Conservation (phyloP, 371 early-diverging fungal genomes). For the Funneliformis caledonium region DNA sequence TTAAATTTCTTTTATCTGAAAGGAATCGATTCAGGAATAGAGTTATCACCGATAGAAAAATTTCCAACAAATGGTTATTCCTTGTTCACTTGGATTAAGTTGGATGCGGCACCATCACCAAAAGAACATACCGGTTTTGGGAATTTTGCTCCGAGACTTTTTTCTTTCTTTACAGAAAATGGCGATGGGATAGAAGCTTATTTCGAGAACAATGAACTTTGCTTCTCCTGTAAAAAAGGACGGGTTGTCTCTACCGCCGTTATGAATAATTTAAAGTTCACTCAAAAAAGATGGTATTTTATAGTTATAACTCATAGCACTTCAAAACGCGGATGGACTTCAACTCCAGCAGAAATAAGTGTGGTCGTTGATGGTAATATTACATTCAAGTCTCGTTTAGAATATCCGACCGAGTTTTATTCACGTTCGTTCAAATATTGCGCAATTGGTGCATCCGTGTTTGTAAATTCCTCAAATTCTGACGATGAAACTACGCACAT, state of each 20-base stretch:
- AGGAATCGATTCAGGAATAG: constrained; percentile 51
- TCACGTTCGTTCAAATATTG: constrained; percentile 33
- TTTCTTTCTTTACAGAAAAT: constrained; percentile 40
- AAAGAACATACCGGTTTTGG: neutral
- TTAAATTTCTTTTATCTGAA: constrained; percentile 56
- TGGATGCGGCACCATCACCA: constrained; percentile 42
- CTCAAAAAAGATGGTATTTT: constrained; percentile 51
- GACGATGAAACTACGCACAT: neutral
- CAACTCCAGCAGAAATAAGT: constrained; percentile 44
- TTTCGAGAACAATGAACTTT: constrained; percentile 38
- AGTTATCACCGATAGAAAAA: constrained; percentile 45
- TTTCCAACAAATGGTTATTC: constrained; percentile 54
- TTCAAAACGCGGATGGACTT: constrained; percentile 51
- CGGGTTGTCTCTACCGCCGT: neutral
- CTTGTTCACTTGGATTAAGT: constrained; percentile 54
- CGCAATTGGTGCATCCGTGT: constrained; percentile 44
- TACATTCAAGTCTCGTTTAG: constrained; percentile 45
- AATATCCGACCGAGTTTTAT: constrained; percentile 46
- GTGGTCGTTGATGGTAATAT: constrained; percentile 52
- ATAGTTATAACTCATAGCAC: constrained; percentile 51
- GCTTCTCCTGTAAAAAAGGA: constrained; percentile 30
- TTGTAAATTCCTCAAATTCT: neutral
- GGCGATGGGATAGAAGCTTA: constrained; percentile 42
- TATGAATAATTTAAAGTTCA: constrained; percentile 36
- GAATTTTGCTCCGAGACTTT: constrained; percentile 39